Evolutionary conservation across 2,329 filamentous ascomycete genomes (phyloP).

Genomic region (Botrytis fragariae): DNA sequence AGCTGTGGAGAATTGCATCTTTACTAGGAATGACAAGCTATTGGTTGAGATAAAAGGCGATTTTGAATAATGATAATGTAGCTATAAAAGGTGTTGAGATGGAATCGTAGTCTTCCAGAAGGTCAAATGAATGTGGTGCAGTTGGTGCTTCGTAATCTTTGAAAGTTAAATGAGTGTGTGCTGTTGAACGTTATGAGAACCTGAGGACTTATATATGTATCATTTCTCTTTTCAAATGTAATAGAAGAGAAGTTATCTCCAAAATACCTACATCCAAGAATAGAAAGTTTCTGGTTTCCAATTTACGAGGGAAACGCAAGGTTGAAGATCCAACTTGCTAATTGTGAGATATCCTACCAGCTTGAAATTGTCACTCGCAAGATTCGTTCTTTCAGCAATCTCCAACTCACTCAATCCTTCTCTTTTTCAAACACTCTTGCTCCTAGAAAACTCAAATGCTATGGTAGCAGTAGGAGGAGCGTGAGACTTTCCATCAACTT

Average conservation of each 20-base stretch:
- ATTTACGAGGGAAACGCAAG: background rate
- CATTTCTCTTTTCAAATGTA: background rate
- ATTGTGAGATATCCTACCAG: background rate
- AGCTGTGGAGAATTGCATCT: background rate
- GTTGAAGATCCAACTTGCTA: background rate
- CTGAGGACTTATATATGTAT: background rate
- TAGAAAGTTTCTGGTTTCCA: background rate
- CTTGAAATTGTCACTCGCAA: background rate
- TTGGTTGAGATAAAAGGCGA: background rate
- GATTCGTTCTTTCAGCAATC: background rate
- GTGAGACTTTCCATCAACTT: background rate
- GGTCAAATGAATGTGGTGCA: background rate
- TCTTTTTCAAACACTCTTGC: background rate
- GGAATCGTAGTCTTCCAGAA: background rate
- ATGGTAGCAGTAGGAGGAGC: background rate
- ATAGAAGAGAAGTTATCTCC: background rate
- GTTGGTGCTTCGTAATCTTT: background rate
- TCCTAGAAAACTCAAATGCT: background rate
- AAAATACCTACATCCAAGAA: background rate
- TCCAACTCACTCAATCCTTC: background rate
- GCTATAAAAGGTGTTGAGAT: background rate
- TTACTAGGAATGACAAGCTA: background rate
- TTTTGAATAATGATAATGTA: background rate
- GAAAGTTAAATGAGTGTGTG: background rate
- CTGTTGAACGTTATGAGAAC: background rate